Percentiles rank a stretch among this genome's conserved stretches.
Evolutionary conservation across 116 monocot species (phyloP).

Genomic region (Papilionanthe hybrid): DNA sequence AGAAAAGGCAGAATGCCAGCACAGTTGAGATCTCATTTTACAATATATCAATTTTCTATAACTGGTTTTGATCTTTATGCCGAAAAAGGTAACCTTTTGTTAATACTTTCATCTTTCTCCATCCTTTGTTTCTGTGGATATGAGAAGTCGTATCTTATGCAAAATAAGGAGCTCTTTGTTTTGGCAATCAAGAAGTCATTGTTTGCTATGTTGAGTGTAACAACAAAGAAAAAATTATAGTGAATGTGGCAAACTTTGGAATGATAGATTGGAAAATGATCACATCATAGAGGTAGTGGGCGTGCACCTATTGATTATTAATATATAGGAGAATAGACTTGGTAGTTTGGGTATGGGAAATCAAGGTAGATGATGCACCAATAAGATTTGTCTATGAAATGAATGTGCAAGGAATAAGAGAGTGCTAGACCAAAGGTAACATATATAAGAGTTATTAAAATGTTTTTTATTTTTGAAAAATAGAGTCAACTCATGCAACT

Average conservation of each 20-base stretch:
- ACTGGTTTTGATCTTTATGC: no score
- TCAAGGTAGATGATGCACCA: neutral
- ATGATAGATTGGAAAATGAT: neutral
- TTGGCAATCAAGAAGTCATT: no score
- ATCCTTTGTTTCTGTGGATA: no score
- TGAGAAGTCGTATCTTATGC: no score
- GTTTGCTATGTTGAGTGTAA: neutral
- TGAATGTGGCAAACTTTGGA: neutral
- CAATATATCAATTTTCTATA: no score
- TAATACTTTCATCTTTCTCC: no score
- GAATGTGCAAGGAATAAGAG: neutral
- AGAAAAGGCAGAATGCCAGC: no score
- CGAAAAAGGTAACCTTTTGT: no score
- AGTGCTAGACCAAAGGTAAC: neutral
- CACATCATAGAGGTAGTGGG: neutral
- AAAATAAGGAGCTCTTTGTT: no score
- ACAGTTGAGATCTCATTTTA: no score
- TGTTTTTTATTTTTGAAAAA: neutral
- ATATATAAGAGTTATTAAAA: neutral
- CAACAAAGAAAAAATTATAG: neutral
- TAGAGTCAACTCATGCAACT: neutral
- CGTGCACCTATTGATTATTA: neutral
- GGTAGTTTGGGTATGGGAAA: neutral
- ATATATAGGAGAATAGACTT: neutral
- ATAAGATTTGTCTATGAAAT: neutral